Evolutionary conservation across 1,284 basidiomycete species (phyloP), one percentile per base, ranked within the genome.

Genomic region (Cutaneotrichosporon arboriforme): DNA sequence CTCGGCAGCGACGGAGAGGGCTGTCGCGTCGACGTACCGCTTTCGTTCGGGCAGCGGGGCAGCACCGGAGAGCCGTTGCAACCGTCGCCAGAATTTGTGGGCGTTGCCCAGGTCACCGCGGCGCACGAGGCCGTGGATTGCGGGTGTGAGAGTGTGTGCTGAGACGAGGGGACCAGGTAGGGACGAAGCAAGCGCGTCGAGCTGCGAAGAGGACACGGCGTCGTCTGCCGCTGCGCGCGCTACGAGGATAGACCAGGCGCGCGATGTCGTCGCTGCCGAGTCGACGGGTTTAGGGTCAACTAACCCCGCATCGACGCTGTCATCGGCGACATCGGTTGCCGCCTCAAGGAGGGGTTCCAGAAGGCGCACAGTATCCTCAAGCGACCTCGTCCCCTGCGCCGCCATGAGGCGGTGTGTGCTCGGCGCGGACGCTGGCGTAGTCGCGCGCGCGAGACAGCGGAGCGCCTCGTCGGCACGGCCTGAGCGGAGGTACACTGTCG

Each of bases 1-100:
- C 55, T 53, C 57, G 2, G 64, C 64, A 2, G 59, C 67, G 12
- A 66, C 64, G 4, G 54, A 59, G 15, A 74, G 54, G 0, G 65
- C 49, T 2, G 63, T 40, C 1, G 60, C 54, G 47, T 74, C 69
- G 10, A 60, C 20, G 7, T 70, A 49, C 9, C 48, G 57, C 1
- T n/a, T 4, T 1, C 62, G 52, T 10, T 46, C 34, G n/a, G 46
- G 10, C 12, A 38, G 35, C 7, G 35, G 8, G 1, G 54, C 48
- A 0, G 18, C 18, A 3, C 26, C 13, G 34, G 62, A 55, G 10
- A 42, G 50, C 15, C 57, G 34, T 13, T 57, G 56, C 10, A 67
- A 38, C 23, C 57, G 60, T 18, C 41, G 23, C 61, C 64, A 70
- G 20, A 70, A 44, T 9, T 49, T 49, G 52, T 53, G 57, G 7